A percentile compares a stretch with the other conserved stretches of the same genome.
phyloP scores from a whole-genome alignment of 2,329 filamentous ascomycete species.

The Drechslera avenae region DNA sequence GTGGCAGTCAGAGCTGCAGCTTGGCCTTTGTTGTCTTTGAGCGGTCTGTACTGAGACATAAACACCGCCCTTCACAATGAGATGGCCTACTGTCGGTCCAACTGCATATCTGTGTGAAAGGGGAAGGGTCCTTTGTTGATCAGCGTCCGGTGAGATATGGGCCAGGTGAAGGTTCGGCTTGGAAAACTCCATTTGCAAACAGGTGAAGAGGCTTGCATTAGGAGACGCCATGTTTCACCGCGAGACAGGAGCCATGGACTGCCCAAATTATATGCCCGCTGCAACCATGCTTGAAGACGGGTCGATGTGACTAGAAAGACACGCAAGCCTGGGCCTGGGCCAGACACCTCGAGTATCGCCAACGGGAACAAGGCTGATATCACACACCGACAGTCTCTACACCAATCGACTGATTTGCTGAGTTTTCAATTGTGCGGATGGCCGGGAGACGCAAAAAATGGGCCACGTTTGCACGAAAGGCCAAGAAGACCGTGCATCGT shows the following conservation, averaged over 20 bases:
- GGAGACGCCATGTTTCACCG: conserved; percentile 16
- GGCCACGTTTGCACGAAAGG: conserved; percentile 43
- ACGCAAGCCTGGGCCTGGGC: conserved; percentile 5
- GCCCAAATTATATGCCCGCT: not conserved
- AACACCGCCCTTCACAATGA: conserved; percentile 26
- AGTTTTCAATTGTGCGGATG: conserved; percentile 18
- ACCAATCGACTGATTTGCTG: conserved; percentile 20
- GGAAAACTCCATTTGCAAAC: conserved; percentile 9
- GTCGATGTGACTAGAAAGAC: not conserved
- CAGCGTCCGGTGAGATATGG: conserved; percentile 27
- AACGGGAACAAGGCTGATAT: conserved; percentile 16
- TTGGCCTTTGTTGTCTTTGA: conserved; percentile 23
- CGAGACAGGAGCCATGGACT: not conserved
- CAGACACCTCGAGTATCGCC: conserved; percentile 34
- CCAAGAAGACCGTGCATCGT: conserved; percentile 39
- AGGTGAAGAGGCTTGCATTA: conserved; percentile 21
- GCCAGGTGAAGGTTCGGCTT: conserved; percentile 16
- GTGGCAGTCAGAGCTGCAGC: conserved; percentile 27
- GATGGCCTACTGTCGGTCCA: conserved; percentile 16
- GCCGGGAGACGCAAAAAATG: conserved; percentile 25
- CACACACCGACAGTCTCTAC: conserved; percentile 22
- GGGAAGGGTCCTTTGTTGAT: conserved; percentile 26
- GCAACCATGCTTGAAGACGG: not conserved
- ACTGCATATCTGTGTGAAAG: conserved; percentile 14
- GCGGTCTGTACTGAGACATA: conserved; percentile 40